Base-by-base conservation (phyloP, 768 basidiomycete species). In the Podaxis sp. region DNA sequence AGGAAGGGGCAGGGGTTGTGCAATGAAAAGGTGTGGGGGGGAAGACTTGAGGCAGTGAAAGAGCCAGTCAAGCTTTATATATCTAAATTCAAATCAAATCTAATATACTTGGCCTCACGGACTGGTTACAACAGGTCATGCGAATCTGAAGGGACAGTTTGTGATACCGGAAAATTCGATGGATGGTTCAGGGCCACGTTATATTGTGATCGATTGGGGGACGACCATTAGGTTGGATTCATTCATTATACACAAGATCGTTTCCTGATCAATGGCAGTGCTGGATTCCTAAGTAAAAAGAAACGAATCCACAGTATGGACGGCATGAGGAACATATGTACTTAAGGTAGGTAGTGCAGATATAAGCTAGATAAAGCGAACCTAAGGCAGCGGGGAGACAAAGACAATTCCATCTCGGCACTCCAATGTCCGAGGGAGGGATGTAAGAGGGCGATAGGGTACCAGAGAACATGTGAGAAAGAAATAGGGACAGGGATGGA, bases 341-440 rank as follows among this genome's bases (percentile, higher is more conserved):
- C 70, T 68, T 72, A 72, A 71, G 69, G 67, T 68, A 67, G 73
- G 66, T 67, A 53, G 42, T 60, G 73, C 72, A 76, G 73, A 76
- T 77, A 76, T 75, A 77, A 70, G 73, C 74, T 78, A 78, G 71
- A 77, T 74, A 75, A 71, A 65, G 64, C 57, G 63, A 56, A 64
- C 66, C 68, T 68, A 67, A 65, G 66, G 63, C 68, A 71, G 65
- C 68, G 68, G 69, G 61, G 59, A 62, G 64, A 62, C 48, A 48
- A 59, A 40, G 28, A 46, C 16, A n/a, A 35, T 32, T 52, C 50
- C 48, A 40, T 50, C 58, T 63, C 48, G 51, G 53, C 23, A 63
- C 48, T 52, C 57, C 57, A 59, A 59, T 40, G 58, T 59, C 57
- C 57, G 50, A 59, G 50, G 47, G 67, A 65, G 42, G 42, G 66